Base-by-base conservation (phyloP, 805 yeast species). In the Cyberlindnera euphorbiae region DNA sequence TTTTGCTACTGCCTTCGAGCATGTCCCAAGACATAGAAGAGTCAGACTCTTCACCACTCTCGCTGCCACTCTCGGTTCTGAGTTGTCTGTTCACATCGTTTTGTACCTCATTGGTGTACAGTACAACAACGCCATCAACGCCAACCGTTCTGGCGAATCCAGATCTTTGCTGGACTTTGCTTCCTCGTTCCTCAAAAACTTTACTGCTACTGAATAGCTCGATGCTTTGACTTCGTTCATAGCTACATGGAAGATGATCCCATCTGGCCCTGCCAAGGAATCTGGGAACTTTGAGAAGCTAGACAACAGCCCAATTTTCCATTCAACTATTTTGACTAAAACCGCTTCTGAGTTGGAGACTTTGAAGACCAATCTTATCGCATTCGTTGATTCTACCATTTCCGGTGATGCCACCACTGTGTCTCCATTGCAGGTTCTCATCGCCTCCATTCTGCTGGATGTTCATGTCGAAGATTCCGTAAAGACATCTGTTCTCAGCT, bases 11-110 rank as follows among this genome's bases (percentile, higher is more conserved):
- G 97, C 98, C 1, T 86, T 93, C 62, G 79, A 81, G 37, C 97
- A 93, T 56, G 89, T 93, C 46, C 98, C 98, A 43, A 78, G 96
- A 56, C 98, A 93, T 58, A 83, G 98, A 62, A 75, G 98, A 51
- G 95, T 86, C 27, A 80, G 79, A 53, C 64, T 93, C 36, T 93
- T 85, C 51, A 73, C 84, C 3, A 80, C 94, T 2, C 69, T 93
- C 45, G 77, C 88, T 12, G 70, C 70, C 47, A 83, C 96, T 2
- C 64, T 93, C 43, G 89, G 90, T 16, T 64, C 82, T 30, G 66
- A 69, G 8, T 62, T 67, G 32, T 75, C 95, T 3, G 67, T 89
- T 44, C 85, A 83, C 48, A 68, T 82, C 33, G 73, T 90, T 31
- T 58, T 90, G 44, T 80, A 85, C 50, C 68, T 93, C 49, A 73